These are phyloP conservation scores for Lyophyllum semitale DNA, from an alignment of 768 basidiomycete species.

Conservation along the genomic window DNA sequence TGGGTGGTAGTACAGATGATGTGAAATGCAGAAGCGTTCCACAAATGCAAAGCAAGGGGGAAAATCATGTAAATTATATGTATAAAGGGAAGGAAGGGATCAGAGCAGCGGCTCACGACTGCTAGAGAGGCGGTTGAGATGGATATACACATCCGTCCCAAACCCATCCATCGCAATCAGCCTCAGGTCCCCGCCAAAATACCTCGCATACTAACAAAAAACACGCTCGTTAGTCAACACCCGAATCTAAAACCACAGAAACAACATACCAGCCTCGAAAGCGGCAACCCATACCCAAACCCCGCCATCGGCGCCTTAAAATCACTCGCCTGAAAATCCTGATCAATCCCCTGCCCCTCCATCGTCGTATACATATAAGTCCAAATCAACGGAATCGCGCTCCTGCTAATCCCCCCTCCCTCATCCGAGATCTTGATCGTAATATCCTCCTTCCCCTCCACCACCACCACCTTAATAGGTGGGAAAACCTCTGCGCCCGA, in stretches of 20 bases:
- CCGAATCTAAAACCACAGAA: too few relatives aligned
- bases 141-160: constrained; percentile 89
- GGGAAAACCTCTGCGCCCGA: constrained; percentile 82
- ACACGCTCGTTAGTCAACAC: too few relatives aligned
- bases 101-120: constrained; percentile 77
- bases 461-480: constrained; percentile 91
- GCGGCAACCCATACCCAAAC: too few relatives aligned
- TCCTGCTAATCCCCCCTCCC: constrained; percentile 89
- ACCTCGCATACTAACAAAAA: constrained; percentile 91
- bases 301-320: constrained; percentile 99
- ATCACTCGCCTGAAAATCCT: constrained; percentile 81
- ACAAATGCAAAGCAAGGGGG: too few relatives aligned
- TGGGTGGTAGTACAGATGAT: too few relatives aligned
- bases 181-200: constrained; percentile 91
- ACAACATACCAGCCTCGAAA: constrained; percentile 73
- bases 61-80: too few relatives aligned
- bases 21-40: too few relatives aligned
- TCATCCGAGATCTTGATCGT: constrained; percentile 99
- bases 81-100: background rate
- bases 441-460: constrained; percentile 95
- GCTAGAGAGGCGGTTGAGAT: constrained; percentile 84
- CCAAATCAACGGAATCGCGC: constrained; percentile 94
- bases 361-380: constrained; percentile 97
- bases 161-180: constrained; percentile 98
- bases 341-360: constrained; percentile 73